A percentile compares a stretch with the other conserved stretches of the same genome.
Conservation (phyloP, 2,329 filamentous ascomycete species). For the Phoma sp. region DNA sequence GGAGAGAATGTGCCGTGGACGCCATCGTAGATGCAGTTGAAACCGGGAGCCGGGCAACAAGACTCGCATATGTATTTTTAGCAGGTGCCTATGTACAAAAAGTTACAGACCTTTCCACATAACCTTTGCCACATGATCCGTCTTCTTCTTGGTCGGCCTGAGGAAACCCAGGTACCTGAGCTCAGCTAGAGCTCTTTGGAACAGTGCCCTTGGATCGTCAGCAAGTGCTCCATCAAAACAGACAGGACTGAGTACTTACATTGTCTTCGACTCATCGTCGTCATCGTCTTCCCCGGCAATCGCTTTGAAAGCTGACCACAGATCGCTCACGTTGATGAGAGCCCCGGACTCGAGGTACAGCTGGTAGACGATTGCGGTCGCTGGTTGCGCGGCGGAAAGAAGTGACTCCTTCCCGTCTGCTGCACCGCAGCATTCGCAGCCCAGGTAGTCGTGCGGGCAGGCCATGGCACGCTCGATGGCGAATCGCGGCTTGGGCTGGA, state of each 20-base stretch:
- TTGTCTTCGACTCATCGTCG: constrained; percentile 56
- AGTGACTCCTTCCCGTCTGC: constrained; percentile 49
- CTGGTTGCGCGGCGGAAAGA: constrained; percentile 67
- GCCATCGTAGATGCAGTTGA: constrained; percentile 29
- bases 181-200: constrained; percentile 86
- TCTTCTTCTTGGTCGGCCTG: constrained; percentile 88
- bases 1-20: constrained; percentile 6
- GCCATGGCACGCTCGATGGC: constrained; percentile 75
- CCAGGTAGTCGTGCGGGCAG: constrained; percentile 77
- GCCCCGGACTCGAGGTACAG: constrained; percentile 78
- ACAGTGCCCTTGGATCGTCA: constrained; percentile 63
- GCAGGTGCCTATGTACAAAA: constrained; percentile 1
- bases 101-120: constrained; percentile 74
- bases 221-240: neutral
- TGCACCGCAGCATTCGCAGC: constrained; percentile 69
- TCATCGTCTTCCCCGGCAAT: constrained; percentile 61
- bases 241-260: constrained; percentile 40
- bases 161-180: constrained; percentile 85
- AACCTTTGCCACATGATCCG: constrained; percentile 88
- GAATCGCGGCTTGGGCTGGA: constrained; percentile 74
- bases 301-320: constrained; percentile 78
- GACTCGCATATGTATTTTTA: neutral
- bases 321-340: constrained; percentile 78
- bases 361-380: constrained; percentile 77
- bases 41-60: constrained; percentile 11